phyloP scores from a whole-genome alignment of 352 stramenopile species.

The Plasmopara muralis region DNA sequence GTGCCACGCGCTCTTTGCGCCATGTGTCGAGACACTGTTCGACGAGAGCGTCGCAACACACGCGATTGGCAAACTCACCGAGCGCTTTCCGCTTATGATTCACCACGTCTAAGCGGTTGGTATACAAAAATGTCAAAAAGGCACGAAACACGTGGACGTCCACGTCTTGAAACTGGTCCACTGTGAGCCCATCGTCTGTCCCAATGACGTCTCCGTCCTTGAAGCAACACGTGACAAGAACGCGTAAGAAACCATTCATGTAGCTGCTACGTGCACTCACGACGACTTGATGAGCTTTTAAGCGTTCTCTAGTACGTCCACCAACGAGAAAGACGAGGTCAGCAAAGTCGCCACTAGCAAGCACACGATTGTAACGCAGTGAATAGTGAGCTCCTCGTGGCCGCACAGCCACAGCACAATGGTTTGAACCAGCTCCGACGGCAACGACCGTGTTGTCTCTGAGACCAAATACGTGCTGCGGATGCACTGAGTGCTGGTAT shows the following conservation, averaged over 20 bases:
- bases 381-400: constrained; percentile 59
- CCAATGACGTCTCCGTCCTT: constrained; percentile 2
- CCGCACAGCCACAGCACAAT: constrained; percentile 47
- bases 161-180: constrained; percentile 54
- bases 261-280: constrained; percentile 57
- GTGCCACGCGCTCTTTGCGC: constrained; percentile 30
- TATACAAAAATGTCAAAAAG: constrained; percentile 70
- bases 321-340: constrained; percentile 48
- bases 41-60: constrained; percentile 46
- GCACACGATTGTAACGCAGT: constrained; percentile 47
- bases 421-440: constrained; percentile 61
- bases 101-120: constrained; percentile 50
- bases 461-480: constrained; percentile 50
- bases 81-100: constrained; percentile 58
- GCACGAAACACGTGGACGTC: constrained; percentile 53
- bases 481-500: constrained; percentile 64
- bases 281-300: constrained; percentile 46
- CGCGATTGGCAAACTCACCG: constrained; percentile 40
- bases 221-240: constrained; percentile 14
- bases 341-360: constrained; percentile 42
- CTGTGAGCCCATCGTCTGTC: constrained; percentile 15
- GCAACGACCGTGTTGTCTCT: constrained; percentile 50
- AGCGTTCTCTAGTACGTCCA: constrained; percentile 12
- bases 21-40: constrained; percentile 49
- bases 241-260: constrained; percentile 46